Base-by-base conservation (phyloP, 176 grass and related monocot species). In the Canna indica region DNA sequence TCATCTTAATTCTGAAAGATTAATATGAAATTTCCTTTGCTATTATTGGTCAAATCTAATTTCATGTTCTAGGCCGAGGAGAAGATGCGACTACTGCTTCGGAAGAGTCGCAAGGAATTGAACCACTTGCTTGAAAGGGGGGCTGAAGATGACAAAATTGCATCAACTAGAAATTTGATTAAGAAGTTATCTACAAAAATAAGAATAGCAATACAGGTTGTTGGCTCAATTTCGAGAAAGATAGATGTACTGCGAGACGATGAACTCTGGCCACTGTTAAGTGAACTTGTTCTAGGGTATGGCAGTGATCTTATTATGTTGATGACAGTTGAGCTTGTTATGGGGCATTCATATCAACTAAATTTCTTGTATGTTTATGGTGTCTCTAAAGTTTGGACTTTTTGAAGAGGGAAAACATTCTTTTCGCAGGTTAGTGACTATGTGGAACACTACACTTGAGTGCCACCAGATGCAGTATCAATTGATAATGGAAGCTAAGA, bases 191-290 rank as follows among this genome's bases (percentile, higher is more conserved):
- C 94, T 9, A 99, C 86, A 31, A 90, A 90, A 73, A 88, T 99
- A 68, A 84, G 80, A 64, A 88, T 99, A 67, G 15, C 89, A 1
- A 86, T 99, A 22, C 77, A 82, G 47, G 89, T 90, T 65, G 86
- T 93, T 41, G 76, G 83, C 41, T 81, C 85, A 39, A 74, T 99
- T 77, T 99, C 94, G 56, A 84, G 47, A 45, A 93, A 99, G 78
- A 90, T 93, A 68, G 86, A 85, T 67, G 88, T 81, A 83, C 35
- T 99, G 58, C 82, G 89, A 26, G 82, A 93, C 39, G 94, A 99
- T 56, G 94, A 99, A 80, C 70, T 99, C 64, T 87, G 73, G 42
- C 94, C 86, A 2, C 86, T 82, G 72, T 15, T 99, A 46, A 76
- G 73, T 35, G 76, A 85, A n/a, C 81, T 99, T 63, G 80, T 93